Evolutionary conservation across 768 basidiomycete genomes (phyloP), one percentile per base, ranked within the genome.

Genomic region (Pleurotus platypus): DNA sequence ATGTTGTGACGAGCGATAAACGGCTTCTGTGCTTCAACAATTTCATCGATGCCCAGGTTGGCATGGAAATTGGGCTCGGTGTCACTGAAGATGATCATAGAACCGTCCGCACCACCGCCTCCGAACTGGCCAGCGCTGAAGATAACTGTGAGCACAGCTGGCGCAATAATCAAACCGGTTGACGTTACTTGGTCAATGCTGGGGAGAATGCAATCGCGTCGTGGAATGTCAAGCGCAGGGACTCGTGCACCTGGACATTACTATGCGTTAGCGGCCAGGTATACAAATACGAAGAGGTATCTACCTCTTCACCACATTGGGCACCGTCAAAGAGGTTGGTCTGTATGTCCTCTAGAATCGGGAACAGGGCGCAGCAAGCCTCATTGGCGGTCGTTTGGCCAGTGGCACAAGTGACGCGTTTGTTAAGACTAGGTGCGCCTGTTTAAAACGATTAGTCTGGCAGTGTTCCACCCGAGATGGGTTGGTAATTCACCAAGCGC

Each of bases 51-150:
- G 6, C 79, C 79, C 27, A 58, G 59, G 62, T 80, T 81, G 3
- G 78, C 77, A 5, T 68, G 63, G 67, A 76, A 82, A 8, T 61
- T 58, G 22, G 72, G 65, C 62, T 81, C 81, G 35, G 72, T 71
- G 5, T 72, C 69, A 22, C 65, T 61, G 67, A 83, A 82, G 4
- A 69, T 66, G 58, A 79, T 71, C 58, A 82, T 76, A 2, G 79
- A 81, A 27, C 79, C 82, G 57, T 83, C 81, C 45, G 76, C 74
- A 15, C 76, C 76, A 62, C 75, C 75, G 54, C 75, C 73, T 57
- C 74, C 75, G 49, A 16, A 35, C 30, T 35, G 30, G 11, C 30
- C 30, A 11, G 30, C 30, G 3, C 30, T 35, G 30, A 11, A 35
- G 9, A 35, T 35, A 35, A 35, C 1, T 35, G 9, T 50, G n/a